phyloP scores from a whole-genome alignment of 2,329 filamentous ascomycete genomes.

The Xylaria sp. region DNA sequence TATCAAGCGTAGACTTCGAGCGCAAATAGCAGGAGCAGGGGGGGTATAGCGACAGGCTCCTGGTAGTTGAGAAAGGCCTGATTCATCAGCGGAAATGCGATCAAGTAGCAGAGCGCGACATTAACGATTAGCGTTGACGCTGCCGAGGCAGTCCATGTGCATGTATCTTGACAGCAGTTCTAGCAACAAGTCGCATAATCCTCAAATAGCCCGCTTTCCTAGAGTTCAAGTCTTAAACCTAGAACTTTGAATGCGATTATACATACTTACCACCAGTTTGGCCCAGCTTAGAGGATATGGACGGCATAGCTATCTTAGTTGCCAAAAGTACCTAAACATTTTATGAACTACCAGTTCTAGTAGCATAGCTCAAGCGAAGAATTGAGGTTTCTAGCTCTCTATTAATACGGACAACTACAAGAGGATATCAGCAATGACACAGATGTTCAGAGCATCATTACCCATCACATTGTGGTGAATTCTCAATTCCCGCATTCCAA shows the following conservation, averaged over 20 bases:
- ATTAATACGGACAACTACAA: too few relatives aligned
- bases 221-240: not conserved
- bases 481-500: not conserved
- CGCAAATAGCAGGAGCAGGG: too few relatives aligned
- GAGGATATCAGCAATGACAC: too few relatives aligned
- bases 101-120: not conserved
- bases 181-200: not conserved
- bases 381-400: too few relatives aligned
- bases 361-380: too few relatives aligned
- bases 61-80: too few relatives aligned
- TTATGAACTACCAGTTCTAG: too few relatives aligned
- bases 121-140: not conserved
- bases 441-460: too few relatives aligned
- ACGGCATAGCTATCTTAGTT: not conserved
- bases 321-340: not conserved
- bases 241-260: not conserved
- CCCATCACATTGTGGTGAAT: not conserved
- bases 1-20: too few relatives aligned
- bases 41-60: not conserved
- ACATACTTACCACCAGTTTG: not conserved
- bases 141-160: not conserved
- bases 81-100: not conserved
- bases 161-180: not conserved
- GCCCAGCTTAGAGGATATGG: not conserved
- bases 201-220: too few relatives aligned